Evolutionary conservation across 148 eudicot species (phyloP).

Genomic region (Chenopodium formosanum): DNA sequence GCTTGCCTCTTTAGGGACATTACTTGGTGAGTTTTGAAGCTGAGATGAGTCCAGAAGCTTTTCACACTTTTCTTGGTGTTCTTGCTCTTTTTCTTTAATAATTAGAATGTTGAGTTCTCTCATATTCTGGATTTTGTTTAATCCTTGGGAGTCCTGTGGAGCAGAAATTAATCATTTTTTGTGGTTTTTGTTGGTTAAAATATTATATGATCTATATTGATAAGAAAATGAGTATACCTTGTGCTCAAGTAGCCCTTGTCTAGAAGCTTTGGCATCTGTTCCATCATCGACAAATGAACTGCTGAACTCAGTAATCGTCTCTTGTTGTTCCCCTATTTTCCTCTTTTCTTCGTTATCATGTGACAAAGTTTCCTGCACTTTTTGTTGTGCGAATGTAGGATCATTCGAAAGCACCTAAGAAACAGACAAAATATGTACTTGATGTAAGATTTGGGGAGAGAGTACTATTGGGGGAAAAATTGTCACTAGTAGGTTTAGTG

Average conservation of each 20-base stretch:
- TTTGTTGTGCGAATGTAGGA: not conserved
- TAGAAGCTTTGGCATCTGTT: not conserved
- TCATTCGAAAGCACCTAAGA: not conserved
- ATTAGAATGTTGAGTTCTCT: conserved; percentile 18
- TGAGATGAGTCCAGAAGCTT: conserved; percentile 20
- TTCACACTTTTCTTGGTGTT: conserved; percentile 19
- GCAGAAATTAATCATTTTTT: not conserved
- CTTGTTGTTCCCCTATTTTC: not conserved
- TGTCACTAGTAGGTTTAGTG: not conserved
- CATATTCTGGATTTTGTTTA: not conserved
- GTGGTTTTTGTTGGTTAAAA: too few species aligned
- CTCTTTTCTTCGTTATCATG: not conserved
- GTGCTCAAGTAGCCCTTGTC: not conserved
- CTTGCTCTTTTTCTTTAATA: conserved; percentile 19
- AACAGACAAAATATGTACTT: not conserved
- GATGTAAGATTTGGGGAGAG: not conserved
- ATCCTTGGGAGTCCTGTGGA: conserved; percentile 32
- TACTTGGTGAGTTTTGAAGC: conserved; percentile 14
- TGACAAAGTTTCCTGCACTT: not conserved
- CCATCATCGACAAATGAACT: not conserved
- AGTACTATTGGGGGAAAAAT: not conserved
- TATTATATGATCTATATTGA: not conserved
- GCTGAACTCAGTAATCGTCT: not conserved
- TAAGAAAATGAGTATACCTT: not conserved
- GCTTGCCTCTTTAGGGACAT: conserved; percentile 13